Base-by-base conservation (phyloP, 1,284 basidiomycete species). In the Blastosporella zonata region DNA sequence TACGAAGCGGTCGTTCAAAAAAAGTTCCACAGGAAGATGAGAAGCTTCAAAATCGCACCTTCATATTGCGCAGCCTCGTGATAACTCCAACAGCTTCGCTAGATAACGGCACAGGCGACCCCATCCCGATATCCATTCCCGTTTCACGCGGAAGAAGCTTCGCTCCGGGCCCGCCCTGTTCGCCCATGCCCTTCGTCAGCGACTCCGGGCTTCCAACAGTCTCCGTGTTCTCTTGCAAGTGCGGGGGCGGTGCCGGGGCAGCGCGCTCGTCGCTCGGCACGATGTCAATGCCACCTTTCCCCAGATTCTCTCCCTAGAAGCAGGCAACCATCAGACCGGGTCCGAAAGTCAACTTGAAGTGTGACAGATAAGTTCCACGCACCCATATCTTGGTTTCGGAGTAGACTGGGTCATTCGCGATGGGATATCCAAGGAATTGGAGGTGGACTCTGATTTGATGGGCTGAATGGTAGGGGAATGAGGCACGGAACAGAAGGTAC, bases 371-470 rank as follows among this genome's bases (percentile, higher is more conserved):
- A 15, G 36, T 43, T 15, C 23, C 7, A 67, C 76, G 40, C 57
- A 84, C 87, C 94, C 94, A 97, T 29, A 96, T 92, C 22, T 76
- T 77, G 17, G 73, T 65, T 51, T 87, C 84, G 10, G 86, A 85
- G 65, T 96, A 96, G 0, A 95, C 77, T 1, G 91, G 87, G 62
- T 96, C 93, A 62, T 97, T 96, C 20, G 92, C 90, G 55, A 99
- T 95, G 0, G 97, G 89, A 62, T 92, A 74, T 1, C 97, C 97
- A 41, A 99, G 81, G 63, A 80, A 98, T 69, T 99, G 97, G 1
- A 98, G 78, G 64, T 99, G 97, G 1, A 99, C 96, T 38, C 96
- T 82, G 50, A 97, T 88, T 68, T 97, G 94, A 67, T 97, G 94
- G 0, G 94, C 94, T 90, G 28, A 1, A 13, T 27, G 25, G 25